These are phyloP conservation scores for Mucor indicus DNA, from an alignment of 371 early-diverging fungal species.

Conservation along the genomic window DNA sequence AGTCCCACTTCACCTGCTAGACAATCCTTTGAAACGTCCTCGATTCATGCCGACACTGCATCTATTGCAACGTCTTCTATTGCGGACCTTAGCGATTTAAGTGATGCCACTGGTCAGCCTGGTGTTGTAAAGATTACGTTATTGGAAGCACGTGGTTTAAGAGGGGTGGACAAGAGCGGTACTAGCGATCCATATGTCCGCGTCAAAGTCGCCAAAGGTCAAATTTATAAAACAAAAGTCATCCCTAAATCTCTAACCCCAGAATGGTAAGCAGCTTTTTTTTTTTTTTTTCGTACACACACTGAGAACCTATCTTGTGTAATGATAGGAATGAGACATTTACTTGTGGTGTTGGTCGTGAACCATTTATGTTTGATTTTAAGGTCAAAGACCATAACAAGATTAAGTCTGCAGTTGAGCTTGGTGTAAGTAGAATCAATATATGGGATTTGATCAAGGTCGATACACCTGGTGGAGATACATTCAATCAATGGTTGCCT, in stretches of 20 bases:
- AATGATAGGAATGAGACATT: slow-evolving; percentile 48
- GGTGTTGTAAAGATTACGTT: slow-evolving; percentile 49
- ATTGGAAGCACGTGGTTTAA: slow-evolving; percentile 57
- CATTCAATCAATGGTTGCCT: slow-evolving; percentile 34
- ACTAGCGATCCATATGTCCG: slow-evolving; percentile 63
- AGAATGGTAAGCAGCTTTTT: slow-evolving; percentile 56
- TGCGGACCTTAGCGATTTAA: too few species aligned
- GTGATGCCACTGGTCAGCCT: slow-evolving; percentile 24
- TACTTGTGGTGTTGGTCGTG: slow-evolving; percentile 25
- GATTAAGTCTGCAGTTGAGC: slow-evolving; percentile 58
- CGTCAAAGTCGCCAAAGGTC: slow-evolving; percentile 52
- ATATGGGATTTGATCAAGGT: slow-evolving; percentile 54
- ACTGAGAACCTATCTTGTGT: too few species aligned
- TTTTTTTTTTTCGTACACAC: too few species aligned
- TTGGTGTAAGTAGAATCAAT: slow-evolving; percentile 58
- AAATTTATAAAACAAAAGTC: slow-evolving; percentile 70
- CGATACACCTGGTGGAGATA: slow-evolving; percentile 20
- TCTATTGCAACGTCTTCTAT: slow-evolving; percentile 14
- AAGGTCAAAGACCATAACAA: slow-evolving; percentile 68
- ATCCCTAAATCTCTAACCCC: slow-evolving; percentile 76
- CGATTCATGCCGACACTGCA: slow-evolving; percentile 11
- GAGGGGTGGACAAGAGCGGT: slow-evolving; percentile 60
- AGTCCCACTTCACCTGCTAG: background rate
- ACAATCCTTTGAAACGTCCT: background rate
- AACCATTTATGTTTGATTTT: slow-evolving; percentile 49